Evolutionary conservation across 1,139 yeast species (phyloP), one percentile per base, ranked within the genome.

Genomic region (Diutina neorugosa): DNA sequence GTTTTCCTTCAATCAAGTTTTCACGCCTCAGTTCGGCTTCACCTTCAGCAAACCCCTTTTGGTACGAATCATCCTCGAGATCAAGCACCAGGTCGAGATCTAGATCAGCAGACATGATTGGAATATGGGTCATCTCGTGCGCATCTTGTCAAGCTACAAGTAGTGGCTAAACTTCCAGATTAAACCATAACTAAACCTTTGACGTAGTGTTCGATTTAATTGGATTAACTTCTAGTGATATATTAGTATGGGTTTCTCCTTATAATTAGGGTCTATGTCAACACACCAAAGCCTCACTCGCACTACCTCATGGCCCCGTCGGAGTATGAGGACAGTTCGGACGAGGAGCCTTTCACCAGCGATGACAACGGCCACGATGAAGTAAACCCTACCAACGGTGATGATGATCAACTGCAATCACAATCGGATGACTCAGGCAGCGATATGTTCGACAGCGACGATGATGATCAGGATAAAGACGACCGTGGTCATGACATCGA

Each of bases 1-100:
- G 87, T 59, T 81, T 82, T 1, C 96, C 96, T 63, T 86, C 95
- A 1, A 74, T 58, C 53, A 68, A 70, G 51, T 77, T 79, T 48
- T 71, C 69, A 51, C 59, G 61, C 0, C 77, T 67, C 0, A 75
- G 69, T 52, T 70, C 73, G 12, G 64, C 63, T 55, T 71, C 73
- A 1, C 93, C 91, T 49, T 82, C 84, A 52, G 65, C 61, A 52
- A 71, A 71, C 0, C 96, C 96, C 56, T 79, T 79, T 14, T 74
- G 64, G 62, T 84, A 87, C 63, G 74, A 82, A 64, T 74, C 67
- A 46, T 79, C 75, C 59, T 82, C 86, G 21, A 80, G 62, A 56
- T 77, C 71, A 43, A 81, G 65, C n/a, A 78, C 69, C 23, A 69
- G 76, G 52, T 80, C 85, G 18, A 58, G 53, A 18, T 51, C 53